Percentiles rank a stretch among this genome's conserved stretches.
Conservation (phyloP, 2,329 filamentous ascomycete genomes). For the Cordyceps cateniannulata region DNA sequence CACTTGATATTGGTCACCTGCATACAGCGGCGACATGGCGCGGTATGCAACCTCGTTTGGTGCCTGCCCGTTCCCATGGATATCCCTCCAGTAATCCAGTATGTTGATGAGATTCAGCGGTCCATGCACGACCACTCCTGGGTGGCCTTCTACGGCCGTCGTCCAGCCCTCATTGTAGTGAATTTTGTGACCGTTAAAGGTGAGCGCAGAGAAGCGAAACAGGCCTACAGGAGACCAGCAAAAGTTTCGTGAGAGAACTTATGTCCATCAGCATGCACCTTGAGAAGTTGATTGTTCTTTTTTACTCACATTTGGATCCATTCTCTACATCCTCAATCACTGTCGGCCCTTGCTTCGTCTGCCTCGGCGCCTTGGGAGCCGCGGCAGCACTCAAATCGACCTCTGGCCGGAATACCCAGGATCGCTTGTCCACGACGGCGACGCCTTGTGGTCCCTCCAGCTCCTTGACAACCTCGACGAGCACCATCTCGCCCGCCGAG, state of each 20-base stretch:
- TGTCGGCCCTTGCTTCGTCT: slow-evolving; percentile 14
- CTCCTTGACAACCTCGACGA: slow-evolving; percentile 58
- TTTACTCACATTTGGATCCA: slow-evolving; percentile 15
- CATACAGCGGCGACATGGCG: slow-evolving; percentile 65
- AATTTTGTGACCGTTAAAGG: slow-evolving; percentile 81
- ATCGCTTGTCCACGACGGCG: slow-evolving; percentile 48
- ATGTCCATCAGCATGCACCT: no score
- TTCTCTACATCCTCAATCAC: slow-evolving; percentile 15
- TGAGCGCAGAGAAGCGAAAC: slow-evolving; percentile 78
- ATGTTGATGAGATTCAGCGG: slow-evolving; percentile 70
- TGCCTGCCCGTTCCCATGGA: slow-evolving; percentile 27
- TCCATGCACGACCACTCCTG: slow-evolving; percentile 69
- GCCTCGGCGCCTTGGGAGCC: slow-evolving; percentile 6
- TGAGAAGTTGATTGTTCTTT: background rate
- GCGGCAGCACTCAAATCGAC: slow-evolving; percentile 19
- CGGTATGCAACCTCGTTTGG: slow-evolving; percentile 52
- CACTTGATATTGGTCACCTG: slow-evolving; percentile 49
- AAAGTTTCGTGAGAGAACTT: slow-evolving; percentile 21
- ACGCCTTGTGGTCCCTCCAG: slow-evolving; percentile 45
- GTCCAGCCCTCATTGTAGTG: slow-evolving; percentile 70
- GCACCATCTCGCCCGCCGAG: slow-evolving; percentile 54
- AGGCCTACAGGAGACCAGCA: slow-evolving; percentile 46
- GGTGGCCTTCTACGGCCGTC: slow-evolving; percentile 59
- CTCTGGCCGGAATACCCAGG: slow-evolving; percentile 39
- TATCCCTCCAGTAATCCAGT: slow-evolving; percentile 59